Evolutionary conservation across 2,329 filamentous ascomycete species (phyloP), one percentile per base, ranked within the genome.

Genomic region (Lasiodiplodia citricola): DNA sequence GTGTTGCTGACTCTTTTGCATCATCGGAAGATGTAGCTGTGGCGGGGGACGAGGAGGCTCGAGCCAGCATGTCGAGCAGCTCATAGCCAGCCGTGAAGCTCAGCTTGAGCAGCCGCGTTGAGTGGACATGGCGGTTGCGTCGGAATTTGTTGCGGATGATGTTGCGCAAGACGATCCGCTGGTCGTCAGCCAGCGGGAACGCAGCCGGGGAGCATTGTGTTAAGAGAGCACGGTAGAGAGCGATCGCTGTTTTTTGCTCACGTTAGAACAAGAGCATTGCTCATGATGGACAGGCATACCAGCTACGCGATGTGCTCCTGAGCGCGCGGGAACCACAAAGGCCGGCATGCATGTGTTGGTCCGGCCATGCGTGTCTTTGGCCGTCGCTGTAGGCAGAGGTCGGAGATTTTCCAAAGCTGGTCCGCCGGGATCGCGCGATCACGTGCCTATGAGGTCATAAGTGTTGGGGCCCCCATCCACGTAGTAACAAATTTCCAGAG

Each of bases 201-300:
- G 85, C 80, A 41, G 91, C 80, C 51, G 79, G 81, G 37, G 81
- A 78, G 69, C 84, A 88, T 79, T 88, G 85, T 70, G 84, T 84
- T 65, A 93, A 80, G 67, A 95, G 87, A 44, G 91, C 88, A 71
- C 90, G 87, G 80, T 91, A 94, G 60, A 95, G 87, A 63, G 91
- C 90, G 71, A 92, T 85, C 75, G 88, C 90, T 90, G 67, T 38
- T 11, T 44, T 23, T 18, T 35, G 4, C 3, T 4, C 14, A 8
- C 14, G n/a, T 60, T 38, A 56, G n/a, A 11, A 54, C 6, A 47
- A 52, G 44, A 66, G 66, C 18, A 6, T 62, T 62, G 37, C 18
- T 14, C 16, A 2, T 14, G n/a, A 16, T 21, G 52, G 23, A 37
- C 5, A 6, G 6, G 14, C 37, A 23, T 62, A 86, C 84, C 84